phyloP scores from a whole-genome alignment of 2,329 filamentous ascomycete species.

The Eutypa lata region DNA sequence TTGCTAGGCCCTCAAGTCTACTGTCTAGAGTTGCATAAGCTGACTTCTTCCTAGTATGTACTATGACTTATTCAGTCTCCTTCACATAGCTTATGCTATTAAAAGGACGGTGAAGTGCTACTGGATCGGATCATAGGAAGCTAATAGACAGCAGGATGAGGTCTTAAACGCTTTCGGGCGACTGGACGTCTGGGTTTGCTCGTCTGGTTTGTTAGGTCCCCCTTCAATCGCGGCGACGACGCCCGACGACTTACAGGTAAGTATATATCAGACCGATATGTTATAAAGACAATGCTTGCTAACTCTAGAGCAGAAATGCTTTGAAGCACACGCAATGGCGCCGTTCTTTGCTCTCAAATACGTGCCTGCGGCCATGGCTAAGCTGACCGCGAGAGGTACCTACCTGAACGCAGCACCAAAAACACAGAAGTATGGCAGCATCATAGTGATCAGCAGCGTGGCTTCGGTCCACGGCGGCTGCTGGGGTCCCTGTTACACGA shows the following conservation, averaged over 20 bases:
- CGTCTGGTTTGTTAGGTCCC: slow-evolving; percentile 55
- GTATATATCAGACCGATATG: neutral
- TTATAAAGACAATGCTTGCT: neutral
- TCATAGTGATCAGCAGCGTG: slow-evolving; percentile 58
- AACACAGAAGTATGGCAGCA: slow-evolving; percentile 56
- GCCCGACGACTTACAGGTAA: slow-evolving; percentile 46
- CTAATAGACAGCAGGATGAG: slow-evolving; percentile 41
- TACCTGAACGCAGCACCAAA: slow-evolving; percentile 62
- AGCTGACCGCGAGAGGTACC: slow-evolving; percentile 49
- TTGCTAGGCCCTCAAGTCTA: too few relatives aligned
- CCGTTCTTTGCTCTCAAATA: slow-evolving; percentile 66
- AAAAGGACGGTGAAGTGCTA: too few relatives aligned
- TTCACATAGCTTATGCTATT: too few relatives aligned
- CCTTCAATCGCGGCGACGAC: slow-evolving; percentile 54
- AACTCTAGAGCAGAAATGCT: slow-evolving; percentile 36
- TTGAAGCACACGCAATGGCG: slow-evolving; percentile 59
- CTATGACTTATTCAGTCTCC: neutral
- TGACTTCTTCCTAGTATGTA: neutral
- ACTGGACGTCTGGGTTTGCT: slow-evolving; percentile 61
- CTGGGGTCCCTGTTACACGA: slow-evolving; percentile 60
- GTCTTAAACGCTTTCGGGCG: slow-evolving; percentile 57
- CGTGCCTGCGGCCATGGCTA: slow-evolving; percentile 60
- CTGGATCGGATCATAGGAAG: neutral
- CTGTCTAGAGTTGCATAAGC: too few relatives aligned
- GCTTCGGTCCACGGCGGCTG: slow-evolving; percentile 56